Evolutionary conservation across 164 flowering plant species (phyloP).

Genomic region (Vitis cinerea): DNA sequence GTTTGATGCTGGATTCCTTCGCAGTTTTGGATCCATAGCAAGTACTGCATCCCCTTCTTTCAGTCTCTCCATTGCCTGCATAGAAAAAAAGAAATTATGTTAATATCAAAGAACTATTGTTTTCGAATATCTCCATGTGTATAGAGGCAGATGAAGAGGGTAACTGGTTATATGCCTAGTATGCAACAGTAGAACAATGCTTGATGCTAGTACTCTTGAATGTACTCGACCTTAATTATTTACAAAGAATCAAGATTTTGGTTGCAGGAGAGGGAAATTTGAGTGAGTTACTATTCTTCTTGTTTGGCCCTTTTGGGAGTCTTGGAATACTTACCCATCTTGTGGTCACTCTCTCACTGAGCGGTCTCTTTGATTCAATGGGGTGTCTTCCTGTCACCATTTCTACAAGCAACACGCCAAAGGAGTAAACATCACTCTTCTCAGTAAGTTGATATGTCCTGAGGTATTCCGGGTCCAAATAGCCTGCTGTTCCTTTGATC

Average conservation of each 20-base stretch:
- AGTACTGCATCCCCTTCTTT: constrained; percentile 47
- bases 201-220: too few relatives aligned
- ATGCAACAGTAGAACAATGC: too few relatives aligned
- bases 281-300: not conserved
- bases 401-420: constrained; percentile 80
- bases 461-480: constrained; percentile 82
- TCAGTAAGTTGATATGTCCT: constrained; percentile 69
- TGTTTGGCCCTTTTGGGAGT: not conserved
- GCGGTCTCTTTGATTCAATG: constrained; percentile 40
- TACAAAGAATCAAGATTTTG: too few relatives aligned
- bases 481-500: constrained; percentile 75
- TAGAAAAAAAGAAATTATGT: not conserved
- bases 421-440: constrained; percentile 86
- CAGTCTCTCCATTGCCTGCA: constrained; percentile 66
- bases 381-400: constrained; percentile 70
- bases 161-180: too few relatives aligned
- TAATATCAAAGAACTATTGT: too few relatives aligned
- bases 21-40: constrained; percentile 57
- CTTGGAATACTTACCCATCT: constrained; percentile 53
- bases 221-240: too few relatives aligned
- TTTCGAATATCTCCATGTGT: too few relatives aligned
- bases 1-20: constrained; percentile 49
- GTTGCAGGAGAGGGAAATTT: not conserved
- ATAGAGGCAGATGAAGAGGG: too few relatives aligned
- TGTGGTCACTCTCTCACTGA: constrained; percentile 41